Percentiles rank a stretch among this genome's conserved stretches.
These are phyloP conservation scores for Fagus crenata DNA, from an alignment of 306 rosid genomes.

Conservation along the genomic window DNA sequence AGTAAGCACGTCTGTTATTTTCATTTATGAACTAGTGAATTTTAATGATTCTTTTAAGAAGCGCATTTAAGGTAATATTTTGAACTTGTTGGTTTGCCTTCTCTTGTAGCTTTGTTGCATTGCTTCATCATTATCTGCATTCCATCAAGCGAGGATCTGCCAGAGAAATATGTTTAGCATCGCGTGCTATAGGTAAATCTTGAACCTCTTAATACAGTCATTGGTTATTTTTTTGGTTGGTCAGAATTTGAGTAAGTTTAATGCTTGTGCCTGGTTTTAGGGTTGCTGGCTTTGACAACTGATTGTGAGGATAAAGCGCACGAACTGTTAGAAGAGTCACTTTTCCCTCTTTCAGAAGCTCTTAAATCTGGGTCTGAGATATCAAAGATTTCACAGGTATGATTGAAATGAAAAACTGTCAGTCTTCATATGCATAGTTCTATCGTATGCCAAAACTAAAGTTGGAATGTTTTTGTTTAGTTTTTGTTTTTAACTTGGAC, in stretches of 20 bases:
- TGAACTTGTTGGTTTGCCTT: neutral
- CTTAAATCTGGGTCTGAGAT: neutral
- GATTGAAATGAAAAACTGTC: neutral
- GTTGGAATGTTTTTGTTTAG: neutral
- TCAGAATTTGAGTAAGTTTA: neutral
- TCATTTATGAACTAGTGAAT: too few relatives aligned
- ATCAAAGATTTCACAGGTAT: conserved; percentile 4
- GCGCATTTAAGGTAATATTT: neutral
- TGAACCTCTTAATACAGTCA: neutral
- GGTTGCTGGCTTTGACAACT: conserved; percentile 35
- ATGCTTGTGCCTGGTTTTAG: conserved; percentile 23
- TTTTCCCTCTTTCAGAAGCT: neutral
- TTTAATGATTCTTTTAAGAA: too few relatives aligned
- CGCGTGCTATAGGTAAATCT: conserved; percentile 32
- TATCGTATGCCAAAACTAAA: too few relatives aligned
- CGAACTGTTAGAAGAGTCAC: conserved; percentile 23
- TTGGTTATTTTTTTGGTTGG: neutral
- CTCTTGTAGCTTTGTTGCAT: conserved; percentile 35
- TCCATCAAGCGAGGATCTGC: conserved; percentile 33
- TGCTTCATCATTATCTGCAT: conserved; percentile 19
- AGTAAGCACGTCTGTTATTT: conserved; percentile 23
- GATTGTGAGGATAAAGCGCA: conserved; percentile 15
- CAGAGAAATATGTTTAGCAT: conserved; percentile 29
- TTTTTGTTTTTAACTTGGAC: neutral
- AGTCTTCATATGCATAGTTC: too few relatives aligned